Base-by-base conservation (phyloP, 1,139 yeast genomes). In the Yamadazyma atlantica region DNA sequence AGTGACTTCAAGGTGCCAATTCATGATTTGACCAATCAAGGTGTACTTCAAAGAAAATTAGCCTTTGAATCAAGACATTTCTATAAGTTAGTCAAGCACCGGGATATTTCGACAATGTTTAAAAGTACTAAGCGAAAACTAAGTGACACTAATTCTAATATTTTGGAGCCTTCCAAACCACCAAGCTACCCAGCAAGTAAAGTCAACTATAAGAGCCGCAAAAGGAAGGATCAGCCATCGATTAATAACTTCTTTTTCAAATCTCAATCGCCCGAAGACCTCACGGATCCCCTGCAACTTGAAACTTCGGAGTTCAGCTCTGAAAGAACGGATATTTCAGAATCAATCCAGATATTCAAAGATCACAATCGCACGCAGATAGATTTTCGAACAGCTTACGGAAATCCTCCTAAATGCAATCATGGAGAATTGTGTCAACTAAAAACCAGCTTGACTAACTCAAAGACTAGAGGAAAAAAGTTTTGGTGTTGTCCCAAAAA, bases 401-500 rank as follows among this genome's bases (percentile, higher is more conserved):
- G 70, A 3, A 46, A 55, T 13, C 63, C 72, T 3, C 86, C 86
- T 0, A 22, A 43, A 4, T 81, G 87, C 52, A 58, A 63, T 13
- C 86, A 80, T 50, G 64, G 68, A 3, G 68, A 71, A 35, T 60
- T 64, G 3, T 73, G 84, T 34, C 60, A 69, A 11, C 47, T 80
- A 36, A 67, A 74, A 48, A 75, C 82, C 2, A 58, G 66, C 44
- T 70, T 80, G 1, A 69, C 60, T 43, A 73, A 72, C 2, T 46
- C 54, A 5, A 65, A 57, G 34, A 69, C 64, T 43, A 78, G 66
- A 40, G 85, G 85, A 0, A 69, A 60, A 40, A 76, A 71, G 48
- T 81, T 80, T 47, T 81, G 85, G 86, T 69, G 78, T 29, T 81
- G 87, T 51, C 46, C 66, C 0, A 60, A 64, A 41, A 39, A 33